Evolutionary conservation across 108 stramenopile genomes (phyloP).

Genomic region (Craspedostauros australis): DNA sequence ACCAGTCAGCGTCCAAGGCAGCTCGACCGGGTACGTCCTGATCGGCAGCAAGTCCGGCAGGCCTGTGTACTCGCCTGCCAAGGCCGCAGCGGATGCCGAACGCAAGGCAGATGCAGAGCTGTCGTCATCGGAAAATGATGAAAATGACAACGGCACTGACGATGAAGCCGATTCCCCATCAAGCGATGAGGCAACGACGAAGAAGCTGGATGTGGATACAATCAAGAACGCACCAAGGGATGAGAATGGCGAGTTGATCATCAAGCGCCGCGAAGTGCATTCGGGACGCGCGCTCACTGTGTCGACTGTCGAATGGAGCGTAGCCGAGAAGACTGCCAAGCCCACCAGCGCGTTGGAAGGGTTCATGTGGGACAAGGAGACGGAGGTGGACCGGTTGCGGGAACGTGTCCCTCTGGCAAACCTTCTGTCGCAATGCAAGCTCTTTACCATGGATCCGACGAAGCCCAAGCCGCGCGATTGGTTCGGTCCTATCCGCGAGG

Average conservation of each 20-base stretch:
- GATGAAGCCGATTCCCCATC: no score
- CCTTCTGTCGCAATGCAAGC: slow-evolving; percentile 61
- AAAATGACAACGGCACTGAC: slow-evolving; percentile 21
- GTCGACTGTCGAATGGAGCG: slow-evolving; percentile 82
- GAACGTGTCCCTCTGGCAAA: slow-evolving; percentile 76
- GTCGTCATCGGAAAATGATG: slow-evolving; percentile 21
- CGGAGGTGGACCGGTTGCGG: slow-evolving; percentile 77
- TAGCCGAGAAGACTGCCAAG: slow-evolving; percentile 75
- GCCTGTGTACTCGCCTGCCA: slow-evolving; percentile 56
- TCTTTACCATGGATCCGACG: slow-evolving; percentile 43
- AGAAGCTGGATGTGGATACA: slow-evolving; percentile 12
- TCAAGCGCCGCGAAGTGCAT: slow-evolving; percentile 72
- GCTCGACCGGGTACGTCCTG: slow-evolving; percentile 60
- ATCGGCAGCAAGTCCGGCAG: slow-evolving; percentile 68
- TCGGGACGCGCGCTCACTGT: slow-evolving; percentile 79
- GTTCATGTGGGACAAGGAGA: slow-evolving; percentile 90
- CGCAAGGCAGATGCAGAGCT: slow-evolving; percentile 23
- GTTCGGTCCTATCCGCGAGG: slow-evolving; percentile 57
- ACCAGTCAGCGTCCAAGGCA: slow-evolving; percentile 48
- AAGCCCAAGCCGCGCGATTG: slow-evolving; percentile 73
- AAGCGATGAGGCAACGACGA: slow-evolving; percentile 11
- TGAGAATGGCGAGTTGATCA: slow-evolving; percentile 68
- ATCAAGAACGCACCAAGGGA: slow-evolving; percentile 53
- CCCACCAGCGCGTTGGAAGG: slow-evolving; percentile 70
- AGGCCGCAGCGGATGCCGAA: slow-evolving; percentile 23